A percentile compares a stretch with the other conserved stretches of the same genome.
Evolutionary conservation across 2,329 filamentous ascomycete genomes (phyloP).

Genomic region (Xylaria sp.): DNA sequence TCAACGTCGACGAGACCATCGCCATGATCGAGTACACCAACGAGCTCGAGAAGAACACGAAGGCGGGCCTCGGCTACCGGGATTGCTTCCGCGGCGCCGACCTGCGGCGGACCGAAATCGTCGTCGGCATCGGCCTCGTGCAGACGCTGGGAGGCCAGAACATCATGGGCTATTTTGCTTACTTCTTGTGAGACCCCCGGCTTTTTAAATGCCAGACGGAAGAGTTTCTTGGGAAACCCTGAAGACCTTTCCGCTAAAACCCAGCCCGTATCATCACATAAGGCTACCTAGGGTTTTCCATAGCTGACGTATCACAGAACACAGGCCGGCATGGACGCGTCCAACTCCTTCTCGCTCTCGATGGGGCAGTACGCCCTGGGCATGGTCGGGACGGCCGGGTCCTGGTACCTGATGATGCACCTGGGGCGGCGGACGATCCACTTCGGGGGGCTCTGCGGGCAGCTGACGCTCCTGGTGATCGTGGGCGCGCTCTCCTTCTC

Average conservation of each 20-base stretch:
- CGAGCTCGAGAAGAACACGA: slow-evolving; percentile 48
- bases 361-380: slow-evolving; percentile 55
- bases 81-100: slow-evolving; percentile 58
- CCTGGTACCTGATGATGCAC: slow-evolving; percentile 53
- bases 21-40: slow-evolving; percentile 60
- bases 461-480: slow-evolving; percentile 44
- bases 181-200: slow-evolving; percentile 41
- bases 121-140: slow-evolving; percentile 51
- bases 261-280: neutral
- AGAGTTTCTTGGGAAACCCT: too few species aligned
- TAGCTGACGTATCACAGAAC: slow-evolving; percentile 31
- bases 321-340: slow-evolving; percentile 49
- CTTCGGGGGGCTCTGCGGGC: slow-evolving; percentile 47
- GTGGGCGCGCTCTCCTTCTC: slow-evolving; percentile 45
- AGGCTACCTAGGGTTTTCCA: slow-evolving; percentile 4
- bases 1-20: slow-evolving; percentile 51
- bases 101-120: slow-evolving; percentile 56
- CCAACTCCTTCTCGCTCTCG: slow-evolving; percentile 48
- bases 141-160: slow-evolving; percentile 52
- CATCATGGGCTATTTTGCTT: slow-evolving; percentile 53
- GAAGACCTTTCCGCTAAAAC: slow-evolving; percentile 38
- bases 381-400: slow-evolving; percentile 53
- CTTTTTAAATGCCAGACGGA: neutral
- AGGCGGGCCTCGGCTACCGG: slow-evolving; percentile 47
- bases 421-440: slow-evolving; percentile 56